Evolutionary conservation across 192 early-diverging fungal species (phyloP).

Genomic region (Podila epigama): DNA sequence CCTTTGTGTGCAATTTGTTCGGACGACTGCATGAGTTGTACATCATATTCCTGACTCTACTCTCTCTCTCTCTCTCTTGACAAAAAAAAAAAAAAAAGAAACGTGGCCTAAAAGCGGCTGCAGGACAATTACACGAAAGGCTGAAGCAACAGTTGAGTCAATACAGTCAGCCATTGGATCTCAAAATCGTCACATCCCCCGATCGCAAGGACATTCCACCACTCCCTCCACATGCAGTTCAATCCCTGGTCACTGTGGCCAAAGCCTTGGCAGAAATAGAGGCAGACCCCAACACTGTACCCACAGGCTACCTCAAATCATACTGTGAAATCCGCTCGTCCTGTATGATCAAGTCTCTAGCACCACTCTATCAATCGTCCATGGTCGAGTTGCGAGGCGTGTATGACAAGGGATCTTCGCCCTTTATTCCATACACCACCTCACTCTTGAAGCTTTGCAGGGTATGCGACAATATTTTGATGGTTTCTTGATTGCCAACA

Average conservation of each 20-base stretch:
- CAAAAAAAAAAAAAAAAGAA: too few relatives aligned
- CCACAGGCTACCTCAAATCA: conserved; percentile 61
- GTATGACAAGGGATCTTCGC: conserved; percentile 68
- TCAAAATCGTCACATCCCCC: conserved; percentile 41
- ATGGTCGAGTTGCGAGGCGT: conserved; percentile 54
- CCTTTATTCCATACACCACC: conserved; percentile 67
- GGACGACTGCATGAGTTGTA: not conserved
- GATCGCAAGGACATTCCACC: conserved; percentile 52
- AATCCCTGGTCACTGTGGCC: conserved; percentile 48
- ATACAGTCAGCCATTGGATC: conserved; percentile 29
- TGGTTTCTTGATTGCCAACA: too few relatives aligned
- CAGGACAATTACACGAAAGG: conserved; percentile 24
- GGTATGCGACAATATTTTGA: conserved; percentile 48
- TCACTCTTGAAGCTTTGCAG: conserved; percentile 67
- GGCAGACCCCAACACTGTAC: conserved; percentile 54
- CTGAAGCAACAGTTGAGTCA: conserved; percentile 21
- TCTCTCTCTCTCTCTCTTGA: too few relatives aligned
- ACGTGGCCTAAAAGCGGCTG: conserved; percentile 39
- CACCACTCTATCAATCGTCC: conserved; percentile 55
- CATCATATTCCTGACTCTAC: too few relatives aligned
- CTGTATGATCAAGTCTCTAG: conserved; percentile 67
- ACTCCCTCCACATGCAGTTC: conserved; percentile 19
- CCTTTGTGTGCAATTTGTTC: not conserved
- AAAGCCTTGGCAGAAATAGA: conserved; percentile 59
- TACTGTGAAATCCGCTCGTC: conserved; percentile 76